Evolutionary conservation across 1,284 basidiomycete species (phyloP).

Genomic region (Violaceomyces palustris): DNA sequence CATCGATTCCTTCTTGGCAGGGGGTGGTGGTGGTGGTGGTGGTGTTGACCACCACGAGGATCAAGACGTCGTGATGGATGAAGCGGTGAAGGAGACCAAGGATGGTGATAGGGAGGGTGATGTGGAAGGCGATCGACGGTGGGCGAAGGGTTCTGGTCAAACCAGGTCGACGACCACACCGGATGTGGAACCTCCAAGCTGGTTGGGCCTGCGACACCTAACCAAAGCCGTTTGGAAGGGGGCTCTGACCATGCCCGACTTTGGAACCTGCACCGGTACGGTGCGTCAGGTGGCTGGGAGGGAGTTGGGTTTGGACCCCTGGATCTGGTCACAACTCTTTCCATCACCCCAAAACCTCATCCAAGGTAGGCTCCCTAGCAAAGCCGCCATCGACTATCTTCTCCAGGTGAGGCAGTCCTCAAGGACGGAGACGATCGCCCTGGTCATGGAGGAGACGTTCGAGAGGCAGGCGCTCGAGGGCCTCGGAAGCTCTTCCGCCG

Average conservation of each 20-base stretch:
- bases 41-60: slow-evolving; percentile 3
- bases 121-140: too few relatives aligned
- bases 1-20: slow-evolving; percentile 42
- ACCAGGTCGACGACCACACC: slow-evolving; percentile 22
- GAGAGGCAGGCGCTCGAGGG: neutral
- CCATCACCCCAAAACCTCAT: slow-evolving; percentile 28
- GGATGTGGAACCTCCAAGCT: slow-evolving; percentile 8
- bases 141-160: neutral
- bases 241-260: slow-evolving; percentile 48
- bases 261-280: slow-evolving; percentile 38
- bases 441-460: slow-evolving; percentile 25
- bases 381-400: slow-evolving; percentile 44
- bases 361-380: slow-evolving; percentile 45
- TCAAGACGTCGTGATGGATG: neutral
- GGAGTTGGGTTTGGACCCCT: slow-evolving; percentile 5
- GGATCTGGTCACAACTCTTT: slow-evolving; percentile 29
- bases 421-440: slow-evolving; percentile 39
- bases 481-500: too few relatives aligned
- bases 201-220: slow-evolving; percentile 10
- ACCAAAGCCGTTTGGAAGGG: slow-evolving; percentile 45
- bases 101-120: too few relatives aligned
- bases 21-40: too few relatives aligned
- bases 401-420: slow-evolving; percentile 34
- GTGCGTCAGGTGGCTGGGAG: slow-evolving; percentile 41
- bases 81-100: neutral